These are phyloP conservation scores for Candida khao-thaluensis DNA, from an alignment of 805 yeast species.

Conservation along the genomic window DNA sequence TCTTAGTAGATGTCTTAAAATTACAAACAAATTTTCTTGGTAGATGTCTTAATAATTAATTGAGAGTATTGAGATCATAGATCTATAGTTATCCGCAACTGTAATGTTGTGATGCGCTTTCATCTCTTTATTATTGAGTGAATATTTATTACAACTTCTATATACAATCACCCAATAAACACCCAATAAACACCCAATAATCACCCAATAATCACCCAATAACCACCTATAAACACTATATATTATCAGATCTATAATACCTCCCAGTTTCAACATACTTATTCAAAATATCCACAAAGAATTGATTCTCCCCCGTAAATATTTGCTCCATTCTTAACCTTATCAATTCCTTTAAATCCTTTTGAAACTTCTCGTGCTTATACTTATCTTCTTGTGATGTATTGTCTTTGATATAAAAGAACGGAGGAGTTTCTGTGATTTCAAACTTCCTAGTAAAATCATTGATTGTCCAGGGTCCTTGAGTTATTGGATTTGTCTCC, in stretches of 20 bases:
- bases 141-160: too few species aligned
- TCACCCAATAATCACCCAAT: too few species aligned
- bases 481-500: conserved; percentile 34
- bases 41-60: too few species aligned
- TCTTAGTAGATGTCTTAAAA: too few species aligned
- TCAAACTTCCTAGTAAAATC: conserved; percentile 27
- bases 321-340: conserved; percentile 10
- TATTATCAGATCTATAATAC: conserved; percentile 4
- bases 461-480: conserved; percentile 32
- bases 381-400: conserved; percentile 17
- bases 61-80: too few species aligned
- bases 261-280: conserved; percentile 10
- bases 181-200: too few species aligned
- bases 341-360: conserved; percentile 4
- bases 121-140: too few species aligned
- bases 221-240: too few species aligned
- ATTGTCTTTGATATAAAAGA: conserved; percentile 15
- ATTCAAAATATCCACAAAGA: conserved; percentile 12
- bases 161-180: too few species aligned
- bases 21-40: too few species aligned
- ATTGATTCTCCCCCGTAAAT: conserved; percentile 10
- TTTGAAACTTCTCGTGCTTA: conserved; percentile 8
- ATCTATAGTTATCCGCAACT: too few species aligned
- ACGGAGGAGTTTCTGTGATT: conserved; percentile 17
- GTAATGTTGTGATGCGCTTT: too few species aligned